These are phyloP conservation scores for Erodium chrysanthum DNA, from an alignment of 441 rosid genomes.

Conservation along the genomic window DNA sequence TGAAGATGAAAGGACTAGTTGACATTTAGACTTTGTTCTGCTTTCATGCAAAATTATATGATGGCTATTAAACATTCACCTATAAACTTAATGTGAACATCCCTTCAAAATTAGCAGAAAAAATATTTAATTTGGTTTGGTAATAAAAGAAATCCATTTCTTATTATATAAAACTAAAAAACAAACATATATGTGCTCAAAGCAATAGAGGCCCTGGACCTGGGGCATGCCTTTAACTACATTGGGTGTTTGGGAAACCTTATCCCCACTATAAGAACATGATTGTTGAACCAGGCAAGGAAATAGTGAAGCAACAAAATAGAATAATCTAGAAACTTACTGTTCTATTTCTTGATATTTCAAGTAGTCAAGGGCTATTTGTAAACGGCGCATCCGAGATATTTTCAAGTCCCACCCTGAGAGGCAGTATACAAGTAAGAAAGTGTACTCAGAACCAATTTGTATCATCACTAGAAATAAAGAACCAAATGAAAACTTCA, in stretches of 20 bases:
- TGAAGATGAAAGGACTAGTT: not conserved
- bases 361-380: constrained; percentile 73
- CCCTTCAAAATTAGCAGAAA: not conserved
- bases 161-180: too few relatives aligned
- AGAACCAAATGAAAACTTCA: not conserved
- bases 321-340: constrained; percentile 41
- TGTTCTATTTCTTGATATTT: constrained; percentile 73
- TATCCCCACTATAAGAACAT: not conserved
- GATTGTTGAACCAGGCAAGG: not conserved
- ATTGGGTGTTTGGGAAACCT: not conserved
- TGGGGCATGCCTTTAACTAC: not conserved
- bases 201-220: too few relatives aligned
- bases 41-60: not conserved
- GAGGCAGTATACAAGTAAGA: constrained; percentile 24
- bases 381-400: constrained; percentile 69
- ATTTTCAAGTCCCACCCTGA: constrained; percentile 83
- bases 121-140: too few relatives aligned
- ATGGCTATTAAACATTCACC: not conserved
- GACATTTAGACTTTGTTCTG: not conserved
- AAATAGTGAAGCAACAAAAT: not conserved
- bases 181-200: not conserved
- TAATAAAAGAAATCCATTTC: too few relatives aligned
- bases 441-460: constrained; percentile 14
- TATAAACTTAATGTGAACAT: too few relatives aligned
- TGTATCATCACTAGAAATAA: constrained; percentile 16